Percentiles rank a stretch among this genome's conserved stretches.
Conservation (phyloP, 1,139 yeast species). For the Yueomyces sp. region DNA sequence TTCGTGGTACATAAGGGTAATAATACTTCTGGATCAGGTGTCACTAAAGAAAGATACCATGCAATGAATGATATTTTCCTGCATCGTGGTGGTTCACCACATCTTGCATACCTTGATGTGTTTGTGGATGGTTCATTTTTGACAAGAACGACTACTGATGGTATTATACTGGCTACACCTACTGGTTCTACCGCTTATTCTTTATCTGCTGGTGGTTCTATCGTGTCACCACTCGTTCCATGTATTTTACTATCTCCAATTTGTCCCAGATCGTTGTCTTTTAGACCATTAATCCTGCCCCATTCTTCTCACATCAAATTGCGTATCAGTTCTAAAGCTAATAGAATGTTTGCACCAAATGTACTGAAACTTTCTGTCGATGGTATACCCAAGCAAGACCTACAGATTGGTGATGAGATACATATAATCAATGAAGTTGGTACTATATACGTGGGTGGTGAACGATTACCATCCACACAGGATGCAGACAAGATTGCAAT, state of each 20-base stretch:
- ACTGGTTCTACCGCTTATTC: constrained; percentile 96
- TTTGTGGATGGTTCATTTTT: constrained; percentile 69
- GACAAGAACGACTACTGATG: constrained; percentile 88
- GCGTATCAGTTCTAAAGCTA: constrained; percentile 34
- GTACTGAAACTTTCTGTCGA: constrained; percentile 57
- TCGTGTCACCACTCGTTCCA: constrained; percentile 79
- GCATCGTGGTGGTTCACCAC: constrained; percentile 84
- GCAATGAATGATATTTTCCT: constrained; percentile 88
- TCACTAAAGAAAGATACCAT: constrained; percentile 24
- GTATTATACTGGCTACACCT: constrained; percentile 74
- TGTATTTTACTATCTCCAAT: constrained; percentile 78
- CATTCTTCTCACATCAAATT: constrained; percentile 57
- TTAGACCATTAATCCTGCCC: constrained; percentile 77
- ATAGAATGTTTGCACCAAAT: constrained; percentile 24
- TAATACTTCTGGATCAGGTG: constrained; percentile 1
- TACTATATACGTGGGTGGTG: constrained; percentile 38
- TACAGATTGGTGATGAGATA: constrained; percentile 68
- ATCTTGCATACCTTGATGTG: constrained; percentile 70
- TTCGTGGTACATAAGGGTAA: constrained; percentile 37
- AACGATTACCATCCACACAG: constrained; percentile 25
- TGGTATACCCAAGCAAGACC: constrained; percentile 60
- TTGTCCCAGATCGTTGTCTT: constrained; percentile 78
- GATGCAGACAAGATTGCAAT: constrained; percentile 6
- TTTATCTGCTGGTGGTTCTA: constrained; percentile 81
- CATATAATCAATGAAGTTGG: constrained; percentile 54